Evolutionary conservation across 768 basidiomycete species (phyloP).

Genomic region (Trametopsis cervina): DNA sequence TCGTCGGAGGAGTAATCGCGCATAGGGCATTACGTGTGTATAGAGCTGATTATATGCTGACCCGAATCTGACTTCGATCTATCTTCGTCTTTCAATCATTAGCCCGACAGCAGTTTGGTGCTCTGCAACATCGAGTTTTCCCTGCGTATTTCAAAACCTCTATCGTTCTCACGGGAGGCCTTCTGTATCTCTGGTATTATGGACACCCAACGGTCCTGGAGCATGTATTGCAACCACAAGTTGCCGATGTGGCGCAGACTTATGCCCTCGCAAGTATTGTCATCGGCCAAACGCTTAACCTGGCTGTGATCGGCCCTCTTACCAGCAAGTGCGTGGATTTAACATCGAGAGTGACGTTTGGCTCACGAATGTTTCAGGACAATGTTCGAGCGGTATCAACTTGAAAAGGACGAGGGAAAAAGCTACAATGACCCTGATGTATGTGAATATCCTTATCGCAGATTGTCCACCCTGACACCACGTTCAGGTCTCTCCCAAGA

Average conservation of each 20-base stretch:
- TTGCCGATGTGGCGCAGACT: slow-evolving; percentile 59
- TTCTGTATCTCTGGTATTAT: slow-evolving; percentile 52
- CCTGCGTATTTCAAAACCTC: slow-evolving; percentile 68
- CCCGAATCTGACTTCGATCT: neutral
- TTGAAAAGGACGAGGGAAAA: slow-evolving; percentile 73
- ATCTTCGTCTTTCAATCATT: neutral
- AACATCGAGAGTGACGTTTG: no score
- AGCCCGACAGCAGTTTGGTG: slow-evolving; percentile 69
- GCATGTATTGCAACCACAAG: slow-evolving; percentile 37
- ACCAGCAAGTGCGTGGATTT: slow-evolving; percentile 64
- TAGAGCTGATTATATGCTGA: slow-evolving; percentile 2
- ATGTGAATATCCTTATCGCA: slow-evolving; percentile 22
- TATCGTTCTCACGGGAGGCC: slow-evolving; percentile 42
- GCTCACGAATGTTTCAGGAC: no score
- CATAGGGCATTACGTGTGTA: slow-evolving; percentile 49
- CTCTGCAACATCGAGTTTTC: slow-evolving; percentile 68
- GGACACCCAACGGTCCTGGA: slow-evolving; percentile 50
- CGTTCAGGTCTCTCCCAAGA: slow-evolving; percentile 52
- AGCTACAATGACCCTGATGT: slow-evolving; percentile 59
- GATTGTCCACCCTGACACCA: neutral
- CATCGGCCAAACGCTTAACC: slow-evolving; percentile 50
- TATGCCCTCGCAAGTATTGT: slow-evolving; percentile 46
- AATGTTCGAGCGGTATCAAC: slow-evolving; percentile 67
- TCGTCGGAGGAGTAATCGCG: slow-evolving; percentile 67
- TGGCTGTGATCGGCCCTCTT: slow-evolving; percentile 63